These are phyloP conservation scores for Fusarium globosum DNA, from an alignment of 2,329 filamentous ascomycete genomes.

Conservation along the genomic window DNA sequence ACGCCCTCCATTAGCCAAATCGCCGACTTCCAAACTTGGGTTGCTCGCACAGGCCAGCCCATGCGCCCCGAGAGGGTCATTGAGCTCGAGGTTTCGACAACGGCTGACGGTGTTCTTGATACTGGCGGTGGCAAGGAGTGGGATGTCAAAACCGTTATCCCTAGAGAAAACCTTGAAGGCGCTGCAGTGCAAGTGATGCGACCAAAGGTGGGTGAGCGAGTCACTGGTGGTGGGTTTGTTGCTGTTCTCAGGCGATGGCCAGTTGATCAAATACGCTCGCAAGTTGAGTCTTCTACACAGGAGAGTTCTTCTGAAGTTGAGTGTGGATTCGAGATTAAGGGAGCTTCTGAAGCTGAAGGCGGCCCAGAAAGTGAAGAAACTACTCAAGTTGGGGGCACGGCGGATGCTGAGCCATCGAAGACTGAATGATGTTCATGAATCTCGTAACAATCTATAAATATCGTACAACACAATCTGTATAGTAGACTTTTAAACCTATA, in stretches of 20 bases:
- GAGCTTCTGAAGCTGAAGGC: not conserved
- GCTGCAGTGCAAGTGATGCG: slow-evolving; percentile 54
- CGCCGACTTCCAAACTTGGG: slow-evolving; percentile 63
- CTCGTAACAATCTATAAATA: not conserved
- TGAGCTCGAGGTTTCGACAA: slow-evolving; percentile 62
- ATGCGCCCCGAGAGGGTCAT: slow-evolving; percentile 67
- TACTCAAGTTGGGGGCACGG: not conserved
- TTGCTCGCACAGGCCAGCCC: slow-evolving; percentile 65
- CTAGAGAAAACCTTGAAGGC: slow-evolving; percentile 40
- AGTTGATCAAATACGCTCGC: slow-evolving; percentile 6
- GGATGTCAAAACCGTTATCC: slow-evolving; percentile 66
- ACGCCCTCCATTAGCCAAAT: slow-evolving; percentile 84
- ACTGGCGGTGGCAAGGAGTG: slow-evolving; percentile 67
- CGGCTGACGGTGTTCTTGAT: slow-evolving; percentile 57
- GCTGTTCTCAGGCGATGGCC: slow-evolving; percentile 53
- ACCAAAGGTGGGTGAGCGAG: slow-evolving; percentile 54
- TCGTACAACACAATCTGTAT: slow-evolving; percentile 1
- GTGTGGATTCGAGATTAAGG: not conserved
- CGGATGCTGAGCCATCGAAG: not conserved
- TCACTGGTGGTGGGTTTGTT: slow-evolving; percentile 56
- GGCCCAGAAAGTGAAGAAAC: not conserved
- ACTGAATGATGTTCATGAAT: not conserved
- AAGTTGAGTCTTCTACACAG: slow-evolving; percentile 10
- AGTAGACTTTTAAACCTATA: not conserved
- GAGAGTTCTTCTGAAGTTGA: slow-evolving; percentile 10